phyloP scores from a whole-genome alignment of 345 rosid genomes.

The Bruguiera sexangula region DNA sequence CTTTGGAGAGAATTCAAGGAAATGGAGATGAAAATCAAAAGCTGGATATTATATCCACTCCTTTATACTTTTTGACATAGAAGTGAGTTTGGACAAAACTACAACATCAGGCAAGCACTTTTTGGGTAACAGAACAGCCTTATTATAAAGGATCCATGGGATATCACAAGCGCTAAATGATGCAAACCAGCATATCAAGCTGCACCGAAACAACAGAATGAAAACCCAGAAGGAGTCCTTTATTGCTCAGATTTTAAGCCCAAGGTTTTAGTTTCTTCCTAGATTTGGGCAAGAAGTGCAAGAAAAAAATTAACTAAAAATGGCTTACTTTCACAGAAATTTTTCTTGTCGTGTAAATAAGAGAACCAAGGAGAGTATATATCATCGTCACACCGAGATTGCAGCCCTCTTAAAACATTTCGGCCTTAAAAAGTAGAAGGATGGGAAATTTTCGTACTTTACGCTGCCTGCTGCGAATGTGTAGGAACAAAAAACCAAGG shows the following conservation, averaged over 20 bases:
- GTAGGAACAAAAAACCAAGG: no score
- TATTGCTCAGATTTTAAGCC: background rate
- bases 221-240: background rate
- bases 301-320: background rate
- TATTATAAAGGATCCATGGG: constrained; percentile 2
- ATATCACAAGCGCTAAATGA: constrained; percentile 7
- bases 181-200: background rate
- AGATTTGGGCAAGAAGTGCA: background rate
- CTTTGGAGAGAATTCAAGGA: background rate
- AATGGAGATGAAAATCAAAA: background rate
- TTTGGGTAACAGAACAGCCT: background rate
- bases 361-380: constrained; percentile 2
- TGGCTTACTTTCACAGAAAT: background rate
- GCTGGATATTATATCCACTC: background rate
- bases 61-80: background rate
- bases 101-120: background rate
- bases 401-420: no score
- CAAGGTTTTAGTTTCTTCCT: background rate
- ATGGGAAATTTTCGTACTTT: no score
- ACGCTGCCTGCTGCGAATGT: no score
- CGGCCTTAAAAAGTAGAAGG: no score
- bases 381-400: background rate
- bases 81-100: background rate
- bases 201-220: constrained; percentile 1
- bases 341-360: background rate